Conservation (phyloP, 306 rosid species). For the Quillaja saponaria region DNA sequence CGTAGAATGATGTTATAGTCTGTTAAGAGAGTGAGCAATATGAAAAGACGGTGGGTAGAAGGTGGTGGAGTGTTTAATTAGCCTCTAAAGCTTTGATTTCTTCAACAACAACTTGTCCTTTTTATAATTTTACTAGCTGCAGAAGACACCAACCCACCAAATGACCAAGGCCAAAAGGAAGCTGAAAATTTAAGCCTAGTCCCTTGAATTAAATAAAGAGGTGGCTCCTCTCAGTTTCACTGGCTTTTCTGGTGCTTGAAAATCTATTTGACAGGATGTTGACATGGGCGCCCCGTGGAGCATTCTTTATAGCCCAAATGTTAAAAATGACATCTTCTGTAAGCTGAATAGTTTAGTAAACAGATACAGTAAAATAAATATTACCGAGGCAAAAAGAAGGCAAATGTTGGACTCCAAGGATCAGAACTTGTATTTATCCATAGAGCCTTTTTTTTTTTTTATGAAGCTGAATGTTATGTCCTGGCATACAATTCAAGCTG, state of each 20-base stretch:
- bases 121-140: conserved; percentile 14
- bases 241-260: conserved; percentile 7
- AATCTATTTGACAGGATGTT: neutral
- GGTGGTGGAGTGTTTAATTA: conserved; percentile 24
- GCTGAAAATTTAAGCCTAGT: too few relatives aligned
- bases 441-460: neutral
- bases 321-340: neutral
- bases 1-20: conserved; percentile 18
- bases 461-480: neutral
- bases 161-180: too few relatives aligned
- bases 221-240: neutral
- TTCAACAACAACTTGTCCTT: neutral
- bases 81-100: conserved; percentile 28
- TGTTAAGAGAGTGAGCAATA: conserved; percentile 16
- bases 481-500: conserved; percentile 2
- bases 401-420: neutral
- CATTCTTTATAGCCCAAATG: neutral
- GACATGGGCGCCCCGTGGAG: neutral
- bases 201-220: conserved; percentile 34
- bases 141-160: conserved; percentile 29
- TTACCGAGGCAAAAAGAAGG: neutral
- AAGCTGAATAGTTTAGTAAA: conserved; percentile 8
- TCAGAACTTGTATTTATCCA: neutral
- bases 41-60: conserved; percentile 35
- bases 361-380: neutral